A percentile compares a stretch with the other conserved stretches of the same genome.
Conservation (phyloP, 2,329 filamentous ascomycete genomes). For the Colletotrichum cuscutae region DNA sequence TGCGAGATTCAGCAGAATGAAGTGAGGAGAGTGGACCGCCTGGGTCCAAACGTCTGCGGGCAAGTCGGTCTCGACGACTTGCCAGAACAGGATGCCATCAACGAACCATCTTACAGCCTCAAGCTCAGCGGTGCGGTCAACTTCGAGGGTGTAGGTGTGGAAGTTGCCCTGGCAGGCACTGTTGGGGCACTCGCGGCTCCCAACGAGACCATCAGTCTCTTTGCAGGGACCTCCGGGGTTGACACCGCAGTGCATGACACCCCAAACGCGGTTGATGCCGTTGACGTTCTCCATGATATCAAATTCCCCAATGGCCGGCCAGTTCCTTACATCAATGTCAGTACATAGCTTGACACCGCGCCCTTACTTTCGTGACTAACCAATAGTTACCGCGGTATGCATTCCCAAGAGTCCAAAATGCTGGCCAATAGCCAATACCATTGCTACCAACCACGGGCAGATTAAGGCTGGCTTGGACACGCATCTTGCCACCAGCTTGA, state of each 20-base stretch:
- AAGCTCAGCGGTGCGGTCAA: constrained; percentile 44
- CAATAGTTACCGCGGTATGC: constrained; percentile 49
- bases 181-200: constrained; percentile 26
- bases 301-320: constrained; percentile 56
- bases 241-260: constrained; percentile 55
- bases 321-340: constrained; percentile 40
- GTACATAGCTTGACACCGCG: not conserved
- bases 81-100: constrained; percentile 43
- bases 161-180: constrained; percentile 43
- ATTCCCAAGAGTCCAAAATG: constrained; percentile 57
- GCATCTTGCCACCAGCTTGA: constrained; percentile 45
- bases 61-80: constrained; percentile 41
- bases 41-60: constrained; percentile 44
- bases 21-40: constrained; percentile 43
- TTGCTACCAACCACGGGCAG: constrained; percentile 53
- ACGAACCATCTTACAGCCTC: constrained; percentile 50
- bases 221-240: constrained; percentile 53
- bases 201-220: constrained; percentile 49
- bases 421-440: constrained; percentile 50
- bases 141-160: constrained; percentile 45
- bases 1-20: constrained; percentile 52
- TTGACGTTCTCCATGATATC: constrained; percentile 58
- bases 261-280: constrained; percentile 46
- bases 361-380: not conserved
- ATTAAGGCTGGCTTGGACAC: constrained; percentile 51